Percentiles rank a stretch among this genome's conserved stretches.
Evolutionary conservation across 352 stramenopile species (phyloP).

Genomic region (Plasmopara muralis): DNA sequence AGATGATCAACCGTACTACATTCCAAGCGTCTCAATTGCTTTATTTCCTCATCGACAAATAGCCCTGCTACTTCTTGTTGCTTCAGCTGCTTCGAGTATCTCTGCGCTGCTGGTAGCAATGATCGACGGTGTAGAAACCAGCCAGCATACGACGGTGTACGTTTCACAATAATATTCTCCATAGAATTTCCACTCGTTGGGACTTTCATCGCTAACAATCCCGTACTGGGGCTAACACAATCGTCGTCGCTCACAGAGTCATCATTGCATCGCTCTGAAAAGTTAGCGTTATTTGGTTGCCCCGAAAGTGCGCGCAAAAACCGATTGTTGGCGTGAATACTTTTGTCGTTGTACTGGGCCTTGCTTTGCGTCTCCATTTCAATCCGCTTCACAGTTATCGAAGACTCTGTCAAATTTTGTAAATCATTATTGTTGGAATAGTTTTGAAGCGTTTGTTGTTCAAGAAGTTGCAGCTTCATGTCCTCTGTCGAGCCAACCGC

Average conservation of each 20-base stretch:
- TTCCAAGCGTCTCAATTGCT: conserved; percentile 30
- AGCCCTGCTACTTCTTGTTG: conserved; percentile 40
- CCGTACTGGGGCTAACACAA: conserved; percentile 7
- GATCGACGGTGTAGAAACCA: conserved; percentile 10
- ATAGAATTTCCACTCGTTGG: conserved; percentile 2
- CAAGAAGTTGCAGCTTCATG: background rate
- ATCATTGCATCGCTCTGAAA: background rate
- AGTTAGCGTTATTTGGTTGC: conserved; percentile 2
- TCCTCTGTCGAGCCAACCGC: background rate
- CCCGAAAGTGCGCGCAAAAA: conserved; percentile 38
- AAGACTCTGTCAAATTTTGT: background rate
- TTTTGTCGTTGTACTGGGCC: conserved; percentile 11
- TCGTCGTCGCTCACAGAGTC: conserved; percentile 6
- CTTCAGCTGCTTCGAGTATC: conserved; percentile 35
- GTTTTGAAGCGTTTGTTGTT: background rate
- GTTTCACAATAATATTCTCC: conserved; percentile 18
- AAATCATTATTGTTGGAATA: conserved; percentile 1
- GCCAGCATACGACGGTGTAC: conserved; percentile 4
- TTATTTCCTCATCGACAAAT: conserved; percentile 35
- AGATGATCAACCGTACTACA: conserved; percentile 45
- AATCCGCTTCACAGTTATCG: conserved; percentile 22
- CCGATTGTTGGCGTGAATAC: conserved; percentile 39
- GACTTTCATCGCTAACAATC: conserved; percentile 10
- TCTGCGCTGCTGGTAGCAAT: conserved; percentile 3
- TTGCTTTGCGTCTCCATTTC: conserved; percentile 36